Base-by-base conservation (phyloP, 768 basidiomycete genomes). In the Postia placenta region DNA sequence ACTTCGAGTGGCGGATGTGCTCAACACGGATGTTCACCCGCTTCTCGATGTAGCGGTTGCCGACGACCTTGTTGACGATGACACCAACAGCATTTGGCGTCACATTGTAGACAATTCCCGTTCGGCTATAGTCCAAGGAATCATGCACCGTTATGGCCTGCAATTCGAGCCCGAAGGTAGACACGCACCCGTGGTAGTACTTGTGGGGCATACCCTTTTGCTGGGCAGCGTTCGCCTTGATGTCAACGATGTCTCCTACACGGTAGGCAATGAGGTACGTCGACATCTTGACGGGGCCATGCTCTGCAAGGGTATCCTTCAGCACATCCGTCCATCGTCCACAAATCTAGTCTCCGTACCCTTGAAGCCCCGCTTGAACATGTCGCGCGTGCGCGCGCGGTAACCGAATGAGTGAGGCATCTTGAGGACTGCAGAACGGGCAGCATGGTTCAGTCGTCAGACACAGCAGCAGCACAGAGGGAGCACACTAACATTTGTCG, bases 131-230 rank as follows among this genome's bases (percentile, higher is more conserved):
- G 17, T 19, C 17, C 35, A 39, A n/a, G 12, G 2, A 11, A 45
- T 5, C 4, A 41, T 17, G 42, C 27, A 20, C 22, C 5, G 19
- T 42, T 22, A 15, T 12, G 5, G 19, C 19, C 5, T 23, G 2
- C 27, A 5, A 23, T 36, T 2, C 9, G 17, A 25, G 20, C 14
- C 35, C 45, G 25, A 24, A 30, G 19, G 27, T n/a, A 36, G 14
- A 23, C 33, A 82, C 91, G 60, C 56, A 93, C 92, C 90, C 92
- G 61, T 93, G 92, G 78, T 93, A 93, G 81, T 80, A 94, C 74
- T 97, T 97, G 80, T 97, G 95, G 69, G 94, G 94, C 92, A 98
- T 96, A 71, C 96, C 96, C 87, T 94, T 95, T 83, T 99, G 96
- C 73, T 96, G 90, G 38, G 96, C 91, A 52, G 94, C 82, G 66